phyloP scores from a whole-genome alignment of 2,329 filamentous ascomycete genomes.

The Neurospora sp. region DNA sequence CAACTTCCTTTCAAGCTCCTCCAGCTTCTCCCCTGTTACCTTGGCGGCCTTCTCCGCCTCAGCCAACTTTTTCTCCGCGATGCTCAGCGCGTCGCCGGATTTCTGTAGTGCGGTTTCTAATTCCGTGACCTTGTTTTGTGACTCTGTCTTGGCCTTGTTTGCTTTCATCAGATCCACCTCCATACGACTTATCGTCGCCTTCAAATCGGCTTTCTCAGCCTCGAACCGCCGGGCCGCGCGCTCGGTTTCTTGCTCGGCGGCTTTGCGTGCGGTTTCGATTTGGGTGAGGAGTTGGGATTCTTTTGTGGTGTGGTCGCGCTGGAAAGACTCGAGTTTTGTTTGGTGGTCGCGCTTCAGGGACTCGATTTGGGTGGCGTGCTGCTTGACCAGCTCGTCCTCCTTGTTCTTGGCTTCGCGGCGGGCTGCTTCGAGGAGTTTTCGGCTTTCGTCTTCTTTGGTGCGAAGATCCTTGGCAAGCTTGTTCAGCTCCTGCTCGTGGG shows the following conservation, averaged over 20 bases:
- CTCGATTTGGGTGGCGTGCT: not conserved
- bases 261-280: constrained; percentile 34
- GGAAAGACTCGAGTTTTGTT: not conserved
- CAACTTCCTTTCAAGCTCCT: constrained; percentile 23
- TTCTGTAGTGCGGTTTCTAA: constrained; percentile 22
- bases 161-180: constrained; percentile 55
- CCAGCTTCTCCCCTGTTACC: constrained; percentile 26
- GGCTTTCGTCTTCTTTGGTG: constrained; percentile 24
- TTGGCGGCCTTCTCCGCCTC: constrained; percentile 23
- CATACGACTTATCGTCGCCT: constrained; percentile 49
- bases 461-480: constrained; percentile 24
- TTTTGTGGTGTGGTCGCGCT: not conserved
- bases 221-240: constrained; percentile 41
- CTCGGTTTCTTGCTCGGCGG: constrained; percentile 38
- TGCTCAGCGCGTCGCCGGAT: constrained; percentile 8
- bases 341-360: not conserved
- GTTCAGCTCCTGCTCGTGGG: constrained; percentile 53
- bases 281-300: constrained; percentile 1
- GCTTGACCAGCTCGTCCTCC: constrained; percentile 1
- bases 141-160: constrained; percentile 43
- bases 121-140: constrained; percentile 16
- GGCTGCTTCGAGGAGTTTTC: constrained; percentile 14
- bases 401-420: not conserved
- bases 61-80: constrained; percentile 23
- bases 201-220: constrained; percentile 54